phyloP scores from a whole-genome alignment of 169 alveolate species.

The Plasmodium gonderi region DNA sequence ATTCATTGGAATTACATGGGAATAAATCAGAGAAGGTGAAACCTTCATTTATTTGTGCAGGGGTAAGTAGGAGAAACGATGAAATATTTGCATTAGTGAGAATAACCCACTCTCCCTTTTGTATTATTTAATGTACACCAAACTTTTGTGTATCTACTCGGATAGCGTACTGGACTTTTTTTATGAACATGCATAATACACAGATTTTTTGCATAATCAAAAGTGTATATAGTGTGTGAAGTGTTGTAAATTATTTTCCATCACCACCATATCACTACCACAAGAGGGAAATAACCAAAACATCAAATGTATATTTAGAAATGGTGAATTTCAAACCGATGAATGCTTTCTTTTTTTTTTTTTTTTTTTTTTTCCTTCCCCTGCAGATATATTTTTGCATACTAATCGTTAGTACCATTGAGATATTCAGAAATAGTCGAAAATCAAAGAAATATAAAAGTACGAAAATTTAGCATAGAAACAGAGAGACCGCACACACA shows the following conservation, averaged over 20 bases:
- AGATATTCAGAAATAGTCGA: conserved; percentile 10
- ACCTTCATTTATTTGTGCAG: conserved; percentile 69
- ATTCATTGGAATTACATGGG: conserved; percentile 68
- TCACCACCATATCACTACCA: too few relatives aligned
- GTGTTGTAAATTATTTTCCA: too few relatives aligned
- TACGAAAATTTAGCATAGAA: neutral
- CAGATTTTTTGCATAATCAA: too few relatives aligned
- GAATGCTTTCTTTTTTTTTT: neutral
- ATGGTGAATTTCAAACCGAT: neutral
- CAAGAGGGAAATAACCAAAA: too few relatives aligned
- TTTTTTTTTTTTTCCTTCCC: neutral
- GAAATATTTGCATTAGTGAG: neutral
- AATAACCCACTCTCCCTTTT: too few relatives aligned
- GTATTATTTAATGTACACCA: too few relatives aligned
- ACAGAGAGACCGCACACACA: too few relatives aligned
- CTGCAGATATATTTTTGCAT: conserved; percentile 56
- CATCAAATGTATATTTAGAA: too few relatives aligned
- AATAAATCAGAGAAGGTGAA: conserved; percentile 44
- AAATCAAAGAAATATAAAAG: conserved; percentile 20
- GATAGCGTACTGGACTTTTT: too few relatives aligned
- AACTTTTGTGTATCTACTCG: too few relatives aligned
- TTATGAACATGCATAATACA: too few relatives aligned
- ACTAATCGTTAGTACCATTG: conserved; percentile 23
- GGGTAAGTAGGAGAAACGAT: conserved; percentile 41
- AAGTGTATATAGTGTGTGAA: too few relatives aligned